phyloP scores from a whole-genome alignment of 140 eudicot genomes.

The Anethum foeniculum region DNA sequence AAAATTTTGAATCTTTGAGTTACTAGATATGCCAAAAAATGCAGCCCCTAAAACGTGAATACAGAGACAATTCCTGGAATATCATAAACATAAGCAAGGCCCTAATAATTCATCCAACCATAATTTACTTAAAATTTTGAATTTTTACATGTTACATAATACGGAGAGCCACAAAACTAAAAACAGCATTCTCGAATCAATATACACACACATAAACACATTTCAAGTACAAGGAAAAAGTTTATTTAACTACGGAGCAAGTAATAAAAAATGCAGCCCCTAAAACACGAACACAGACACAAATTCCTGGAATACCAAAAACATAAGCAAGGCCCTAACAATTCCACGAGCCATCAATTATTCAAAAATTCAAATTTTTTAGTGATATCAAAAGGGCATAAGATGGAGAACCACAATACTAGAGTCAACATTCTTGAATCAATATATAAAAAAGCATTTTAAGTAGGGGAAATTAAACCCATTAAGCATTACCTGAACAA shows the following conservation, averaged over 20 bases:
- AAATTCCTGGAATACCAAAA: neutral
- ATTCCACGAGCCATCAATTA: neutral
- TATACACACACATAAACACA: neutral
- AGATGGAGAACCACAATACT: neutral
- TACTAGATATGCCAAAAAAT: neutral
- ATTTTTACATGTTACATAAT: no score
- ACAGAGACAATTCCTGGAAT: neutral
- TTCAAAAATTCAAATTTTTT: no score
- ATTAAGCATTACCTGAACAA: neutral
- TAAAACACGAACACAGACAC: neutral
- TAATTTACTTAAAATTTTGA: no score
- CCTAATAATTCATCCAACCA: neutral
- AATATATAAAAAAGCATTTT: neutral
- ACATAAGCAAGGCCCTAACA: neutral
- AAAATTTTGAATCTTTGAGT: neutral
- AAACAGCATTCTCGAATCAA: neutral
- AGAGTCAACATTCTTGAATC: neutral
- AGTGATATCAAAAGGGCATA: neutral
- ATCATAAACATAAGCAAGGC: neutral
- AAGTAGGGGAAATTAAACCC: neutral
- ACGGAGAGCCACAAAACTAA: neutral
- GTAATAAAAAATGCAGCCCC: neutral
- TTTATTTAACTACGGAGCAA: neutral
- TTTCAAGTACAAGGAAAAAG: neutral
- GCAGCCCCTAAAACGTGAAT: neutral